Base-by-base conservation (phyloP, 164 flowering plant species). In the Chimonanthus praecox region DNA sequence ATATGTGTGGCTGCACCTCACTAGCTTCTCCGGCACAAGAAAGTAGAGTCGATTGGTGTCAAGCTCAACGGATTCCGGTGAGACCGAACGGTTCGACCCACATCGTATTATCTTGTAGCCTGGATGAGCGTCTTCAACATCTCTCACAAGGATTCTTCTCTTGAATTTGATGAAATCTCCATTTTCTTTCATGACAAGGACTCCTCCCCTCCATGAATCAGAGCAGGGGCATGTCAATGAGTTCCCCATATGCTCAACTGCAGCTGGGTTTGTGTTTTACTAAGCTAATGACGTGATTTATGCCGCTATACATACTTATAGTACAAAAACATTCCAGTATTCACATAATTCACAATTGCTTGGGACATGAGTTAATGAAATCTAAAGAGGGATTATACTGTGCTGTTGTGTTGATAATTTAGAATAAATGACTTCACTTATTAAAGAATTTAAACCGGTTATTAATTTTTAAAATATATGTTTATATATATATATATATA, bases 161-260 rank as follows among this genome's bases (percentile, higher is more conserved):
- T 20, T 65, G 65, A 50, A 70, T 58, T 71, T 21, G 66, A 75
- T 51, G 49, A 75, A 70, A 6, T 54, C 65, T 16, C 78, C 78
- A 58, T 75, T 51, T 58, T 64, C 70, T 64, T 70, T 71, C 78
- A 75, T 75, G 21, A 75, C 64, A 64, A 64, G 8, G 70, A 75
- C 74, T 5, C 20, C 61, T 5, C 58, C 58, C 46, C 68, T 58
- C 18, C 43, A 50, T 60, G 66, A 47, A 50, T 16, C 20, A 6
- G 61, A 2, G 69, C 74, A 72, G 49, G 48, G 6, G 9, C 74
- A 72, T 64, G 68, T 21, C 15, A 64, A 47, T 20, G 58, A 47
- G 48, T 21, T 49, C 11, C 74, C 74, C 74, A 72, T 72, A 5
- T 50, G 47, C 63, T 8, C n/a, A 18, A 20, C 21, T 20, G n/a